Percentiles rank a stretch among this genome's conserved stretches.
These are phyloP conservation scores for Aleurites moluccanus DNA, from an alignment of 441 rosid genomes.

Conservation along the genomic window DNA sequence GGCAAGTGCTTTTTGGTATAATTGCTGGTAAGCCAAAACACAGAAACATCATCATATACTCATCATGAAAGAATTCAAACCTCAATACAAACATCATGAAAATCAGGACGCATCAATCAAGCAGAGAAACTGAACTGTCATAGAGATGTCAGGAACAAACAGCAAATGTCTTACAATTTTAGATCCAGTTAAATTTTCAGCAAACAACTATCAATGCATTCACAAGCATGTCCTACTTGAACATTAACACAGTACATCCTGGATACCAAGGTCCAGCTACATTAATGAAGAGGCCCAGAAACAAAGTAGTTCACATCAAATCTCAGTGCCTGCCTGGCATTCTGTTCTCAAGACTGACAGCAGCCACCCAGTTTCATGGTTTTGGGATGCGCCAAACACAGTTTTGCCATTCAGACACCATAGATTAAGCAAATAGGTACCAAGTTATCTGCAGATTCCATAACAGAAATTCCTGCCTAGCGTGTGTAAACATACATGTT, in stretches of 20 bases:
- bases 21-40: slow-evolving; percentile 54
- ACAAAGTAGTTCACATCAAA: neutral
- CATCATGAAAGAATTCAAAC: neutral
- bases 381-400: too few species aligned
- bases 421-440: neutral
- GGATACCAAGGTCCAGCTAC: neutral
- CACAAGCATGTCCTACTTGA: neutral
- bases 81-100: neutral
- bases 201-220: neutral
- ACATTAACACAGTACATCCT: too few species aligned
- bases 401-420: neutral
- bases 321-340: neutral
- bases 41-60: neutral
- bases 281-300: neutral
- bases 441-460: neutral
- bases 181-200: neutral
- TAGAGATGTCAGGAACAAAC: neutral
- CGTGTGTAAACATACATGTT: neutral
- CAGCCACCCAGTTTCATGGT: too few species aligned
- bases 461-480: neutral
- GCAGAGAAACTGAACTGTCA: neutral
- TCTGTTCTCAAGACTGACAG: neutral
- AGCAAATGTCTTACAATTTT: neutral
- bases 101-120: neutral
- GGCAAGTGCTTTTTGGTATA: slow-evolving; percentile 95